These are phyloP conservation scores for Ambrosia trifida DNA, from an alignment of 129 eudicot genomes.

Conservation along the genomic window DNA sequence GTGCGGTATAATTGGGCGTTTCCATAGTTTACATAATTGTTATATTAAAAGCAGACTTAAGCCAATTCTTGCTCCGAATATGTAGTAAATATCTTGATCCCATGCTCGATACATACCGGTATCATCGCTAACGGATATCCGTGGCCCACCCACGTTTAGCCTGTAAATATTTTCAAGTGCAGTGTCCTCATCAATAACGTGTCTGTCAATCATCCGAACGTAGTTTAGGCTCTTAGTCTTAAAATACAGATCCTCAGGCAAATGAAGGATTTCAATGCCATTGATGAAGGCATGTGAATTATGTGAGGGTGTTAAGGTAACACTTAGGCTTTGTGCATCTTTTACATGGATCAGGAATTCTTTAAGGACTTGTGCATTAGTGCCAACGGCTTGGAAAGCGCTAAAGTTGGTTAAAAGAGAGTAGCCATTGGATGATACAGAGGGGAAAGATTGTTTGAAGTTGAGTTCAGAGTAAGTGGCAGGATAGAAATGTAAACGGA, in stretches of 20 bases:
- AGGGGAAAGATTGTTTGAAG: constrained; percentile 12
- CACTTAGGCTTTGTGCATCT: constrained; percentile 14
- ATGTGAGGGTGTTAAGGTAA: constrained; percentile 44
- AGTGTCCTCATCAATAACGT: background rate
- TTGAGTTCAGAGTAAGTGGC: constrained; percentile 31
- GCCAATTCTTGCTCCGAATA: too few species aligned
- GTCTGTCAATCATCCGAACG: background rate
- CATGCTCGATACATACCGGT: constrained; percentile 42
- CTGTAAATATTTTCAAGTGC: constrained; percentile 40
- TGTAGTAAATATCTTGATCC: constrained; percentile 28
- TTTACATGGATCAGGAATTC: constrained; percentile 24
- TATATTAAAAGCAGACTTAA: too few species aligned
- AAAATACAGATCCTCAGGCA: constrained; percentile 42
- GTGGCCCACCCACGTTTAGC: constrained; percentile 36
- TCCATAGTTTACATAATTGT: constrained; percentile 22
- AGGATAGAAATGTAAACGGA: constrained; percentile 16
- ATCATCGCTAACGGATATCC: background rate
- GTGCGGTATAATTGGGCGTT: constrained; percentile 22
- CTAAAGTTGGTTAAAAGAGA: constrained; percentile 48
- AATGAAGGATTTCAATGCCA: constrained; percentile 56
- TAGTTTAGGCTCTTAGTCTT: background rate
- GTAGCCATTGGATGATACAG: constrained; percentile 32
- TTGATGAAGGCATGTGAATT: constrained; percentile 55
- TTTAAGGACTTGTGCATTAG: too few species aligned
- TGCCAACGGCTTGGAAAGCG: too few species aligned